A percentile compares a stretch with the other conserved stretches of the same genome.
phyloP scores from a whole-genome alignment of 129 eudicot species.

The Apium graveolens region DNA sequence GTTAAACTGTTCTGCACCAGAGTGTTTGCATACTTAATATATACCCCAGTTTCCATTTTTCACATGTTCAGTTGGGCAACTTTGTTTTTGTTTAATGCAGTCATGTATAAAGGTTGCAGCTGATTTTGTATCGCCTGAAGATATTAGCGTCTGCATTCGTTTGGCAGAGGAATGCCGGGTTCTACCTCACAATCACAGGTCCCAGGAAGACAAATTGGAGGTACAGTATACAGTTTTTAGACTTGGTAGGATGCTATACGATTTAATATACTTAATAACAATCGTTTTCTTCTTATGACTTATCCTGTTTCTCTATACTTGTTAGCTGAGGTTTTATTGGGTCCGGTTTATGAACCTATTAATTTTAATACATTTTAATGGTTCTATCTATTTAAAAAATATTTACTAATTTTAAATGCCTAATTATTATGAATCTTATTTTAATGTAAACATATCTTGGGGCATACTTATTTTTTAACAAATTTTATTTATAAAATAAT shows the following conservation, averaged over 20 bases:
- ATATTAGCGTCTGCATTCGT: neutral
- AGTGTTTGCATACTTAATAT: neutral
- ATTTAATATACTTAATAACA: neutral
- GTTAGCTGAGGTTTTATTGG: neutral
- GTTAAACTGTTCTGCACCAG: neutral
- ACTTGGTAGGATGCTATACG: neutral
- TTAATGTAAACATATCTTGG: no score
- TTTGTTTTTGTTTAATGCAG: neutral
- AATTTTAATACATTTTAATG: no score
- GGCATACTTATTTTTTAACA: no score
- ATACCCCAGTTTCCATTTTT: neutral
- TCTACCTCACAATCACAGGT: slow-evolving; percentile 1
- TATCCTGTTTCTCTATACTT: neutral
- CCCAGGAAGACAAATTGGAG: slow-evolving; percentile 10
- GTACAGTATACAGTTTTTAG: neutral
- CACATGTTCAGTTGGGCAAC: neutral
- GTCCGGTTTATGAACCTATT: no score
- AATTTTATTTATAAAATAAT: no score
- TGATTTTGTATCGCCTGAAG: slow-evolving; percentile 8
- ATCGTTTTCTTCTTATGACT: neutral
- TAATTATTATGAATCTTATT: no score
- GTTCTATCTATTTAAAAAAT: no score
- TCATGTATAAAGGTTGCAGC: slow-evolving; percentile 11
- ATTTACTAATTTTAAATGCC: no score
- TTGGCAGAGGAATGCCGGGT: slow-evolving; percentile 6